A percentile compares a stretch with the other conserved stretches of the same genome.
Conservation (phyloP, 164 flowering plant genomes). For the Vitis riparia region DNA sequence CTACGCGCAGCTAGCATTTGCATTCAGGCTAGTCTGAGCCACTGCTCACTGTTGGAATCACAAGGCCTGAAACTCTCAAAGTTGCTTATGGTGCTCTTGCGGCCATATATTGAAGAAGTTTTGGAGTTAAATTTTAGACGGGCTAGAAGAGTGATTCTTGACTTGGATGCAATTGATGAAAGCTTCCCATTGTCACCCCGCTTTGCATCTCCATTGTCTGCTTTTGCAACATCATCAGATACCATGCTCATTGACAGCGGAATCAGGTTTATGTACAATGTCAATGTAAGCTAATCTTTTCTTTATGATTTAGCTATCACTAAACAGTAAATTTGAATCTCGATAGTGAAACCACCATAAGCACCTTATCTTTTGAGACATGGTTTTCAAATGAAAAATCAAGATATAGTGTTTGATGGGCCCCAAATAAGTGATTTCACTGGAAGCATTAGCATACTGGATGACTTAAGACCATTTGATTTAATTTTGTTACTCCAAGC, state of each 20-base stretch:
- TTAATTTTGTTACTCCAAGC: background rate
- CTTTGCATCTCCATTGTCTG: conserved; percentile 60
- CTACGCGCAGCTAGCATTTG: conserved; percentile 78
- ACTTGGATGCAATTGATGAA: conserved; percentile 58
- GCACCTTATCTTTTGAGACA: background rate
- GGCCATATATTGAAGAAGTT: conserved; percentile 89
- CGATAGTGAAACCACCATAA: background rate
- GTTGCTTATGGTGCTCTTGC: conserved; percentile 80
- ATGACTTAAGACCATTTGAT: background rate
- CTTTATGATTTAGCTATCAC: background rate
- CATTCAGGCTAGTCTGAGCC: conserved; percentile 81
- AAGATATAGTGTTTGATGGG: background rate
- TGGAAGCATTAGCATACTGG: background rate
- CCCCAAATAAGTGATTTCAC: background rate
- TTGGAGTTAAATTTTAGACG: conserved; percentile 81
- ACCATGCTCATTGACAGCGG: conserved; percentile 65
- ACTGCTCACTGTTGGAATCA: conserved; percentile 73
- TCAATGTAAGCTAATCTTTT: conserved; percentile 57
- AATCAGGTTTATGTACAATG: conserved; percentile 63
- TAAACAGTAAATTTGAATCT: background rate
- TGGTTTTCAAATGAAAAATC: conserved; percentile 2
- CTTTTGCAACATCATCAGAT: conserved; percentile 55
- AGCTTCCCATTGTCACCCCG: conserved; percentile 51
- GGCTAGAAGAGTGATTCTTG: conserved; percentile 65
- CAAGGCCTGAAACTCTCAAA: conserved; percentile 83